Evolutionary conservation across 768 basidiomycete genomes (phyloP).

Genomic region (Phallus indusiatus): DNA sequence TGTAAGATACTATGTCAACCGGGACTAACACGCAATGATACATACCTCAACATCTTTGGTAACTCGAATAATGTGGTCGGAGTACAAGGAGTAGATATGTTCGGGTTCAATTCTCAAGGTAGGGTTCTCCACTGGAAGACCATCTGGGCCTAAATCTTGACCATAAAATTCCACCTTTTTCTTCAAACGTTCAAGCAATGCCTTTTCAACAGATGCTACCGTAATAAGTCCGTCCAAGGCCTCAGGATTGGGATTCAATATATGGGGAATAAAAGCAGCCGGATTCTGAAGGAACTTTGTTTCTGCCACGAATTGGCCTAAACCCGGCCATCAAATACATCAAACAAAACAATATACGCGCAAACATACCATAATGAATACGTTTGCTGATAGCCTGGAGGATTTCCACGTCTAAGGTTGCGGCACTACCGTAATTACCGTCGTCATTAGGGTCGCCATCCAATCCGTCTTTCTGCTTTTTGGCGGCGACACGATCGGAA

Average conservation of each 20-base stretch:
- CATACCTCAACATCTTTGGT: conserved; percentile 97
- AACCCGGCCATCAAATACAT: not conserved
- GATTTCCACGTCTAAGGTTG: conserved; percentile 90
- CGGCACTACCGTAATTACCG: conserved; percentile 94
- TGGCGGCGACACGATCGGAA: conserved; percentile 53
- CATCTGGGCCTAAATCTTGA: conserved; percentile 71
- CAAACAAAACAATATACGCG: not conserved
- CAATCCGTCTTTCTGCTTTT: conserved; percentile 60
- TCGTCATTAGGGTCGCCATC: conserved; percentile 80
- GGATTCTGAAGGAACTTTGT: conserved; percentile 89
- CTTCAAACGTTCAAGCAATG: conserved; percentile 68
- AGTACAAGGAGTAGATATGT: conserved; percentile 86
- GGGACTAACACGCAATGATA: not conserved
- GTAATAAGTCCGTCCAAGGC: conserved; percentile 84
- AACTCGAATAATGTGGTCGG: conserved; percentile 91
- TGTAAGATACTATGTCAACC: not conserved
- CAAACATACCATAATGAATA: conserved; percentile 86
- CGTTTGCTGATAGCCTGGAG: conserved; percentile 98
- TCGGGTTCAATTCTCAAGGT: conserved; percentile 80
- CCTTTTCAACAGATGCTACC: conserved; percentile 92
- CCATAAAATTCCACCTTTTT: conserved; percentile 79
- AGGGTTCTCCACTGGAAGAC: conserved; percentile 35
- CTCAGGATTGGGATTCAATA: conserved; percentile 63
- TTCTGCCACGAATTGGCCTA: conserved; percentile 99
- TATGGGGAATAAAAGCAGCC: conserved; percentile 85